Evolutionary conservation across 1,139 yeast species (phyloP).

Genomic region (Geotrichum restrictum): DNA sequence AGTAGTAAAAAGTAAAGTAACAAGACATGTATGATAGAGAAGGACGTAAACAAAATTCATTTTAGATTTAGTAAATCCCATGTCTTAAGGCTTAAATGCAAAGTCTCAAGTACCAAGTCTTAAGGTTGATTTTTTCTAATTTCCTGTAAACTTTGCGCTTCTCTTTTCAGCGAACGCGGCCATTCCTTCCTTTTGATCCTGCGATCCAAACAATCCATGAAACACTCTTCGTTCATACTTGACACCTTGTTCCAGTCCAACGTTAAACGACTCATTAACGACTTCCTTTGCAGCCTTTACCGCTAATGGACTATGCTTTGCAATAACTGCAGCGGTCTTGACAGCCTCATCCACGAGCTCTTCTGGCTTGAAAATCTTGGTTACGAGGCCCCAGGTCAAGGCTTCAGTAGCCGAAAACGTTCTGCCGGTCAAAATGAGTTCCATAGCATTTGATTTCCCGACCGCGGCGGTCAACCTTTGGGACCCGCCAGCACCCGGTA

Average conservation of each 20-base stretch:
- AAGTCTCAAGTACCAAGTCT: no score
- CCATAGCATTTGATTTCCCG: constrained; percentile 51
- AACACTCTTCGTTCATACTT: constrained; percentile 45
- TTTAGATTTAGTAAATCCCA: no score
- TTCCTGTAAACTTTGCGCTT: constrained; percentile 41
- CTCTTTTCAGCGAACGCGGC: constrained; percentile 49
- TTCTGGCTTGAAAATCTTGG: constrained; percentile 42
- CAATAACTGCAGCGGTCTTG: constrained; percentile 45
- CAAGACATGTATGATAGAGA: no score
- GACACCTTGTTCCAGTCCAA: constrained; percentile 42
- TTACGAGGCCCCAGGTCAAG: constrained; percentile 47
- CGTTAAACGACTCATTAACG: constrained; percentile 43
- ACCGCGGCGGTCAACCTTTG: constrained; percentile 47
- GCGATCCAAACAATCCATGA: constrained; percentile 45
- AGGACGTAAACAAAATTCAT: no score
- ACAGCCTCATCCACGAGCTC: constrained; percentile 45
- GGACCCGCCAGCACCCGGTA: constrained; percentile 55
- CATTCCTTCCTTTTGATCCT: constrained; percentile 52
- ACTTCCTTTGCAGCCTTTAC: constrained; percentile 48
- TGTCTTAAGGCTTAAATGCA: no score
- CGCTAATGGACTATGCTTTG: constrained; percentile 44
- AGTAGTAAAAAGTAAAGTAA: no score
- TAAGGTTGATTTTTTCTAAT: no score
- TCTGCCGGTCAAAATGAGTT: constrained; percentile 47
- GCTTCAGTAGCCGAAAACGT: constrained; percentile 47